Conservation (phyloP, 306 rosid genomes). For the Trifolium repens region DNA sequence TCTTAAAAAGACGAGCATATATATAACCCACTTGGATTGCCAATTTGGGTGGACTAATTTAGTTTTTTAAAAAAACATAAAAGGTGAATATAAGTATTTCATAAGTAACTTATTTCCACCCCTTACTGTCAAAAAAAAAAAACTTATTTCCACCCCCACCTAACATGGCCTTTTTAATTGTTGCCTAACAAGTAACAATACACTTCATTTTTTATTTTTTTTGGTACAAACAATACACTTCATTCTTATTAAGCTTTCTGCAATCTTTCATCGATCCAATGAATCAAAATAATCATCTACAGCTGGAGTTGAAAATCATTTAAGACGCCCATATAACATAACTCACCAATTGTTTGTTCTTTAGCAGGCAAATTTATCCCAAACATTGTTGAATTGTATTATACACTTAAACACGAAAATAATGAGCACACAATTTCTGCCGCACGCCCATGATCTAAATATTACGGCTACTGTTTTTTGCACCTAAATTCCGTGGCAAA, state of each 20-base stretch:
- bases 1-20: no score
- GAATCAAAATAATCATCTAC: not conserved
- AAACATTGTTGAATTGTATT: not conserved
- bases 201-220: not conserved
- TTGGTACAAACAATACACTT: not conserved
- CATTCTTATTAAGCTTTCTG: not conserved
- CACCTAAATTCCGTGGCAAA: slow-evolving; percentile 41
- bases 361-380: not conserved
- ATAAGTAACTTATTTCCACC: not conserved
- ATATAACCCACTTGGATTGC: no score
- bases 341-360: not conserved
- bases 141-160: not conserved
- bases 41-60: no score
- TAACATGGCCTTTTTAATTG: not conserved
- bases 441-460: slow-evolving; percentile 2
- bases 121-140: not conserved
- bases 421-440: not conserved
- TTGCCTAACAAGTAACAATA: not conserved
- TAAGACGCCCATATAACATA: not conserved
- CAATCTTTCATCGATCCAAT: slow-evolving; percentile 8
- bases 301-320: not conserved
- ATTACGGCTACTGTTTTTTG: not conserved
- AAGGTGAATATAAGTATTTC: no score
- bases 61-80: no score
- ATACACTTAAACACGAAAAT: not conserved